phyloP scores from a whole-genome alignment of 2,329 filamentous ascomycete species.

The Aspergillus jensenii region DNA sequence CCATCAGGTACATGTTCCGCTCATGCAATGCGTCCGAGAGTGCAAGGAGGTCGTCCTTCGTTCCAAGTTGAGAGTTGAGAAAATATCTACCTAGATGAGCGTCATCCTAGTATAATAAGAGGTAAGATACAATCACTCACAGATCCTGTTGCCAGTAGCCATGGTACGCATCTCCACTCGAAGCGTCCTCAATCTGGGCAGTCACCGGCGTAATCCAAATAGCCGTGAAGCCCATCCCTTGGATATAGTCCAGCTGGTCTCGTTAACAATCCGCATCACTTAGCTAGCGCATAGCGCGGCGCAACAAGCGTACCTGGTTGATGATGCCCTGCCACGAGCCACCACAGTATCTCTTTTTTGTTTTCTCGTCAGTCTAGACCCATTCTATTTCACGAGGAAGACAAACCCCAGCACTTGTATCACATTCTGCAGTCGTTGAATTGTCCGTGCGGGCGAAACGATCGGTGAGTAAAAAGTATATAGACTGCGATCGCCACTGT shows the following conservation, averaged over 20 bases:
- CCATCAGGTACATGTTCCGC: conserved; percentile 61
- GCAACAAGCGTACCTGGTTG: conserved; percentile 15
- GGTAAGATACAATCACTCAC: conserved; percentile 16
- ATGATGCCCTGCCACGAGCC: conserved; percentile 52
- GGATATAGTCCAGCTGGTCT: conserved; percentile 49
- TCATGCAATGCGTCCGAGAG: conserved; percentile 57
- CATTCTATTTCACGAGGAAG: neutral
- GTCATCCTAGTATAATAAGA: too few relatives aligned
- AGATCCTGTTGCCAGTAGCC: conserved; percentile 54
- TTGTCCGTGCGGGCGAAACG: conserved; percentile 44
- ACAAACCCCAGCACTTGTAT: conserved; percentile 25
- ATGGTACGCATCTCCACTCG: conserved; percentile 47
- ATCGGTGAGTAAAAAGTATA: conserved; percentile 49
- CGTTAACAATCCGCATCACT: too few relatives aligned
- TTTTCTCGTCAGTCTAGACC: neutral
- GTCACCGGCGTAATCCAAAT: conserved; percentile 52
- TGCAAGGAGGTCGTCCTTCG: conserved; percentile 57
- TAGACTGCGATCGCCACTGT: conserved; percentile 44
- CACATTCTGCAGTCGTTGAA: conserved; percentile 35
- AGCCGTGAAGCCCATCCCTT: conserved; percentile 49
- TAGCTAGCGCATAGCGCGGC: too few relatives aligned
- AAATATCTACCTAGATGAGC: conserved; percentile 42
- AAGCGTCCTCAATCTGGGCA: conserved; percentile 36
- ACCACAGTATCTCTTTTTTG: conserved; percentile 44
- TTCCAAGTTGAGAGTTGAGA: conserved; percentile 61